Conservation (phyloP, 2,329 filamentous ascomycete species). For the Parastagonospora nodorum region DNA sequence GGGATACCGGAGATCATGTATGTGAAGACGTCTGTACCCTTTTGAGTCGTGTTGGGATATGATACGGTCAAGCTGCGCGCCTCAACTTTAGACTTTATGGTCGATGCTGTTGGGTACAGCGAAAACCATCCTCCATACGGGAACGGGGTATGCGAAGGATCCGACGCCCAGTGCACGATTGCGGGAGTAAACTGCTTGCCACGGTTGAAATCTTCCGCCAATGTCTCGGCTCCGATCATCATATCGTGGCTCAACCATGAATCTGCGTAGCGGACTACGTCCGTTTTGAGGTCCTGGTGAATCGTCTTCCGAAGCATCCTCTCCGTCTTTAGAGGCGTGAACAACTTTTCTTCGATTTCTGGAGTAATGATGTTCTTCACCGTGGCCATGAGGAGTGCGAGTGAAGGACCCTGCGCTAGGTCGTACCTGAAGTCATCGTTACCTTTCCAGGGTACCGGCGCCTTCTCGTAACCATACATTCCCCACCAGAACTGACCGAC, state of each 20-base stretch:
- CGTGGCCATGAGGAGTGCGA: slow-evolving; percentile 42
- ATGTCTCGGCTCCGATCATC: slow-evolving; percentile 47
- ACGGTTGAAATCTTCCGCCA: slow-evolving; percentile 16
- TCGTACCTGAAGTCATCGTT: slow-evolving; percentile 52
- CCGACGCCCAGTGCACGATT: slow-evolving; percentile 54
- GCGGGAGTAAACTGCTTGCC: slow-evolving; percentile 47
- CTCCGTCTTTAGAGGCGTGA: neutral
- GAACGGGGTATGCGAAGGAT: slow-evolving; percentile 41
- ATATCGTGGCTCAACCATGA: slow-evolving; percentile 51
- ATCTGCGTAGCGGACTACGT: slow-evolving; percentile 39
- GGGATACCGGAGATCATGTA: slow-evolving; percentile 23
- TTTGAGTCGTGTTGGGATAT: slow-evolving; percentile 26
- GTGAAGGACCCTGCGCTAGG: slow-evolving; percentile 47
- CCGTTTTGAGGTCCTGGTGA: slow-evolving; percentile 39
- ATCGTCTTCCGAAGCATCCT: slow-evolving; percentile 7
- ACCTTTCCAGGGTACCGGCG: slow-evolving; percentile 45
- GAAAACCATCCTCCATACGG: slow-evolving; percentile 19
- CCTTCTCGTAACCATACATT: slow-evolving; percentile 48
- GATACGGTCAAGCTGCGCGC: slow-evolving; percentile 24
- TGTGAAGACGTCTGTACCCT: slow-evolving; percentile 24
- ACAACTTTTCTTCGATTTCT: slow-evolving; percentile 3
- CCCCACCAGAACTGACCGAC: slow-evolving; percentile 53
- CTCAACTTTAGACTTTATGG: slow-evolving; percentile 48
- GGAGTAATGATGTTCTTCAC: slow-evolving; percentile 4
- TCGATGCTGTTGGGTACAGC: slow-evolving; percentile 49